Percentiles rank a stretch among this genome's conserved stretches.
These are phyloP conservation scores for Lizanozyma gosingica DNA, from an alignment of 1,139 yeast genomes.

Conservation along the genomic window DNA sequence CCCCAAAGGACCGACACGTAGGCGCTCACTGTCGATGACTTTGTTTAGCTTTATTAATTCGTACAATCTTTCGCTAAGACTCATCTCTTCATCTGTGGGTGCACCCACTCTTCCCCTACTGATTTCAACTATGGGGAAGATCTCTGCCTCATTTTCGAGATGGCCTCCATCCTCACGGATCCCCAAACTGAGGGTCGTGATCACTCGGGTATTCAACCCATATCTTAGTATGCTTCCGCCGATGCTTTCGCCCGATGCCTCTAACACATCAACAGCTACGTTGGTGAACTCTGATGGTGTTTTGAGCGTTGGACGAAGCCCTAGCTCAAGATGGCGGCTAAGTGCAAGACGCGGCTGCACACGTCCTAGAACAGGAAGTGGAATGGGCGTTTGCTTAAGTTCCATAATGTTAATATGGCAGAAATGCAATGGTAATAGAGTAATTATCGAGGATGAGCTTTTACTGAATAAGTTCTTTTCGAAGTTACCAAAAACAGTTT, in stretches of 20 bases:
- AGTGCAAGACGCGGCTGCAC: not conserved
- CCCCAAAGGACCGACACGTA: not conserved
- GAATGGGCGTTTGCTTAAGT: not conserved
- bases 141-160: conserved; percentile 22
- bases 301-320: not conserved
- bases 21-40: conserved; percentile 38
- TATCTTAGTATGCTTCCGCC: not conserved
- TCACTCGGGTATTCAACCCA: not conserved
- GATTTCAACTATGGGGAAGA: conserved; percentile 76
- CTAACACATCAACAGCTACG: not conserved
- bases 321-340: not conserved
- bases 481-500: too few species aligned
- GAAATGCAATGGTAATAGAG: too few species aligned
- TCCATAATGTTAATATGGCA: too few species aligned
- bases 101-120: conserved; percentile 71
- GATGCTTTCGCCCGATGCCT: not conserved
- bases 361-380: not conserved
- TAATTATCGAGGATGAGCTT: too few species aligned
- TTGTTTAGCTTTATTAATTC: conserved; percentile 45
- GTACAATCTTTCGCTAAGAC: conserved; percentile 58
- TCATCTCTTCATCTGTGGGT: conserved; percentile 89
- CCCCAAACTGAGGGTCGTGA: not conserved
- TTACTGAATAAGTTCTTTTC: too few species aligned
- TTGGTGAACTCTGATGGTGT: not conserved
- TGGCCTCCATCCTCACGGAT: not conserved